Conservation (phyloP, 2,329 filamentous ascomycete genomes). For the Berkeleyomyces basicola region DNA sequence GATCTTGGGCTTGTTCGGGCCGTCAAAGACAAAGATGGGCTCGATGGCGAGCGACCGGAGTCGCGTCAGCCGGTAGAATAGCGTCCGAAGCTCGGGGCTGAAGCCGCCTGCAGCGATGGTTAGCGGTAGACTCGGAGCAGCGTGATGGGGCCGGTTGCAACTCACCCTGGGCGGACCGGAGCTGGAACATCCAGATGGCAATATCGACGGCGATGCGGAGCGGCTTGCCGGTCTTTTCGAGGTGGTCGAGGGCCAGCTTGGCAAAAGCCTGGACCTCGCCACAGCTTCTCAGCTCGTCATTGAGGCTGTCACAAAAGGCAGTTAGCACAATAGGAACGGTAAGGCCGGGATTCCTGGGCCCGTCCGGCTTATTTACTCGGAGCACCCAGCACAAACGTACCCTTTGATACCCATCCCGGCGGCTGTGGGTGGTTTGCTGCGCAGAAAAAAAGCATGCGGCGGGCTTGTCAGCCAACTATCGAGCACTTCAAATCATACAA, state of each 20-base stretch:
- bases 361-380: background rate
- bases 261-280: conserved; percentile 66
- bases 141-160: conserved; percentile 4
- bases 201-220: conserved; percentile 84
- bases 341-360: no score
- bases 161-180: conserved; percentile 59
- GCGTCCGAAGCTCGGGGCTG: conserved; percentile 76
- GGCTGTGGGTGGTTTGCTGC: background rate
- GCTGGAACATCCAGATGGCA: conserved; percentile 94
- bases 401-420: conserved; percentile 48
- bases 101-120: conserved; percentile 43
- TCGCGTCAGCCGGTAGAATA: conserved; percentile 80
- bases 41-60: conserved; percentile 64
- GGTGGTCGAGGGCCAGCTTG: conserved; percentile 63
- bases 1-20: conserved; percentile 65
- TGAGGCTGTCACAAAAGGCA: conserved; percentile 43
- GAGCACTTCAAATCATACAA: no score
- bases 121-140: background rate
- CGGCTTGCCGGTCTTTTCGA: conserved; percentile 53
- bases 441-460: no score
- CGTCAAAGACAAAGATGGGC: conserved; percentile 82
- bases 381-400: conserved; percentile 22
- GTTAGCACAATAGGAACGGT: background rate
- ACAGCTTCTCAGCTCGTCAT: conserved; percentile 66
- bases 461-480: no score